Conservation (phyloP, 192 early-diverging fungal species). For the Backusella liffmaniae region DNA sequence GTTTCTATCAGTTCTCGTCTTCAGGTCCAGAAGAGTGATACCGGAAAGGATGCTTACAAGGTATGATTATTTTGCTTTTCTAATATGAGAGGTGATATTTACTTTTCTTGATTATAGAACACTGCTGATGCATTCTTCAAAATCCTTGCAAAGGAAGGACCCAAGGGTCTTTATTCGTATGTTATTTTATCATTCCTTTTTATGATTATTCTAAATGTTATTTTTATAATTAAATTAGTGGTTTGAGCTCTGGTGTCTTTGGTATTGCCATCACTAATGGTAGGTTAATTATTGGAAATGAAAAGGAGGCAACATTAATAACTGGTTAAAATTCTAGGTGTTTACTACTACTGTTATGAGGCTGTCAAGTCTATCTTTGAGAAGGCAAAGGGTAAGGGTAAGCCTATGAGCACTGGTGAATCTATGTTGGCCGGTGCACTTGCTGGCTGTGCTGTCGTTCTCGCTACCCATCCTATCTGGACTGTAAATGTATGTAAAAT, state of each 20-base stretch:
- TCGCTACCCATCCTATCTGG: slow-evolving; percentile 98
- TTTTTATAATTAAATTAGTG: slow-evolving; percentile 48
- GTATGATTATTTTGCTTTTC: slow-evolving; percentile 20
- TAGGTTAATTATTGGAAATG: slow-evolving; percentile 43
- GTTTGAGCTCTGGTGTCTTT: slow-evolving; percentile 92
- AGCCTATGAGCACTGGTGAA: slow-evolving; percentile 79
- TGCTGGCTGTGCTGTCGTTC: slow-evolving; percentile 81
- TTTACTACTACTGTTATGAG: slow-evolving; percentile 89
- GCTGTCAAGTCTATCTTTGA: slow-evolving; percentile 84
- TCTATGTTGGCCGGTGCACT: slow-evolving; percentile 94
- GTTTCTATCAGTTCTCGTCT: slow-evolving; percentile 78
- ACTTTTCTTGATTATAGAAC: slow-evolving; percentile 34
- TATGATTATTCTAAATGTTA: not conserved
- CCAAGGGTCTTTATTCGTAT: slow-evolving; percentile 87
- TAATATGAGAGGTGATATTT: not conserved
- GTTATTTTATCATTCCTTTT: slow-evolving; percentile 20
- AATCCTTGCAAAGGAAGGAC: slow-evolving; percentile 88
- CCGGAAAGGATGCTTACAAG: slow-evolving; percentile 62
- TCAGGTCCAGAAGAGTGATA: slow-evolving; percentile 69
- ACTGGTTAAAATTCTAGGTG: slow-evolving; percentile 4
- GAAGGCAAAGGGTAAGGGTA: slow-evolving; percentile 50
- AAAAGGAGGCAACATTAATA: not conserved
- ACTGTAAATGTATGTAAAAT: slow-evolving; percentile 79
- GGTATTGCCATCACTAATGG: slow-evolving; percentile 97
- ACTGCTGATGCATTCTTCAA: slow-evolving; percentile 77